Base-by-base conservation (phyloP, 2,329 filamentous ascomycete species). In the Madurella fahalii region DNA sequence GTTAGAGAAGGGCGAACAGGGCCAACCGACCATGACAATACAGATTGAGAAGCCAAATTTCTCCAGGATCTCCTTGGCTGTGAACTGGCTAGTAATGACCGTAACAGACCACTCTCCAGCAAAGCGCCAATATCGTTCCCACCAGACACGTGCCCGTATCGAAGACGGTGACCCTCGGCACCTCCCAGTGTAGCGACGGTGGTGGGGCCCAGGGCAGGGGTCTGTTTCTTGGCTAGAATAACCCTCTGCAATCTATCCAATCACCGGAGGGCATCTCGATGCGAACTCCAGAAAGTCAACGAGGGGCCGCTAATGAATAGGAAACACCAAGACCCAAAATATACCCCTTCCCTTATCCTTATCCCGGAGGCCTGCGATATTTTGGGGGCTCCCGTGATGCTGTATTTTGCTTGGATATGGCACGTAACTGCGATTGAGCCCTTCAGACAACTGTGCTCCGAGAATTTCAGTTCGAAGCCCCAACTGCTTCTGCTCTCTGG, bases 401-500 rank as follows among this genome's bases (percentile, higher is more conserved):
- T 25, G 25, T 25, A 25, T 7, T 25, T 25, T 25, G 7, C 25
- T 25, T 25, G 25, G 11, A 37, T 11, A 37, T 37, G 34, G 34
- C 34, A 11, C 11, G 34, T 37, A 37, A 37, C 9, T 9, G 34
- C 9, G 11, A 11, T 37, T 37, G 34, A 37, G 7, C 4, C 25
- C 25, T 4, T 37, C 34, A 37, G 13, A 11, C 13, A 15, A 37
- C 11, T 37, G 11, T 15, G 34, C 34, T 4, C 34, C 34, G 11
- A 37, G 34, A 37, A 12, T 9, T 37, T 37, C 11, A 37, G 34
- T 9, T 11, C 9, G 13, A 37, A 11, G 34, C 34, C 9, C 42
- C 37, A 13, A 44, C 54, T 49, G 39, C 52, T 58, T 59, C 11
- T 5, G 34, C 34, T 37, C 34, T 15, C 34, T 37, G 34, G 34